phyloP scores from a whole-genome alignment of 2,329 filamentous ascomycete species.

The Apiospora aurea region DNA sequence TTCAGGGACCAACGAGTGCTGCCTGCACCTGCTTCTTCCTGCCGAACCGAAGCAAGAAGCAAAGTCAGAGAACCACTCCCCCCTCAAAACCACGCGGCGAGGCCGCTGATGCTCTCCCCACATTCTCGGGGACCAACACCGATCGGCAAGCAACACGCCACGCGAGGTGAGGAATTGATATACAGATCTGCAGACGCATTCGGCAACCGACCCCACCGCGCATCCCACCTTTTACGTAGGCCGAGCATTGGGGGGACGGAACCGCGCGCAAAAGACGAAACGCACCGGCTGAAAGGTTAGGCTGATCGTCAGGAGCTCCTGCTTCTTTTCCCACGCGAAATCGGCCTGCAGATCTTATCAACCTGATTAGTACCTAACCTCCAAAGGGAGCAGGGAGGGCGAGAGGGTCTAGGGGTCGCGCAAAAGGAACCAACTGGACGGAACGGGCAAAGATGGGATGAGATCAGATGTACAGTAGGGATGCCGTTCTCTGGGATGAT shows the following conservation, averaged over 20 bases:
- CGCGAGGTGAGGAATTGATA: constrained; percentile 2
- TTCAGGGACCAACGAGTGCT: constrained; percentile 4
- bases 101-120: not conserved
- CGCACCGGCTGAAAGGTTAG: not conserved
- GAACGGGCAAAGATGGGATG: constrained; percentile 19
- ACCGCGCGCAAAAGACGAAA: not conserved
- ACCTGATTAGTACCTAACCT: no score
- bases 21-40: not conserved
- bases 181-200: constrained; percentile 13
- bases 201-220: not conserved
- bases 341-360: not conserved
- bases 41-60: not conserved
- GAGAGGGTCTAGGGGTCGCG: no score
- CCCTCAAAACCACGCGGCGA: not conserved
- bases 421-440: constrained; percentile 11
- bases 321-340: constrained; percentile 2
- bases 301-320: constrained; percentile 17
- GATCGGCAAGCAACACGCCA: constrained; percentile 1
- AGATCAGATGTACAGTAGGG: constrained; percentile 8
- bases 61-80: not conserved
- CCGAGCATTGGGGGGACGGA: constrained; percentile 9
- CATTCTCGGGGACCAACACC: constrained; percentile 9
- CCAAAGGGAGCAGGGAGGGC: not conserved
- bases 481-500: not conserved
- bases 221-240: constrained; percentile 4